Evolutionary conservation across 176 grass and related monocot species (phyloP).

Genomic region (Cenchrus fungigraminus): DNA sequence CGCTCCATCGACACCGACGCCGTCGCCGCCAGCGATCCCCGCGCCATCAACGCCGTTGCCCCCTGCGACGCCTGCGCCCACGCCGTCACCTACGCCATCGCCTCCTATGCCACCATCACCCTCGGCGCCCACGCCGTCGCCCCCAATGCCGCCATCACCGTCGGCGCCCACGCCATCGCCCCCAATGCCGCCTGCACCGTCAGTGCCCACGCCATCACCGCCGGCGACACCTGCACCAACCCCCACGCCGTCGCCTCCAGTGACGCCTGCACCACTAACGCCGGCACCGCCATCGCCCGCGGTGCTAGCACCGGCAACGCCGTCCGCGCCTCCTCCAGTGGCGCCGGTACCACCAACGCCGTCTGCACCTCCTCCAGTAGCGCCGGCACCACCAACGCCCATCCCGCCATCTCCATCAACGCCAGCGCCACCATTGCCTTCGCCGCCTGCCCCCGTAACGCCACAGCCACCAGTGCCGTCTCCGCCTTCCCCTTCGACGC

Average conservation of each 20-base stretch:
- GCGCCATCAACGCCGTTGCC: not conserved
- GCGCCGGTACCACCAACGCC: not conserved
- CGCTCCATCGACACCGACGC: not conserved
- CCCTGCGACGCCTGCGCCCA: not conserved
- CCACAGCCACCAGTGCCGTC: not conserved
- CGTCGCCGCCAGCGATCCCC: not conserved
- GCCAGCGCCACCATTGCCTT: not conserved
- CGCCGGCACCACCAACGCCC: not conserved
- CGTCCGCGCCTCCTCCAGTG: not conserved
- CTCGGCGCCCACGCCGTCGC: not conserved
- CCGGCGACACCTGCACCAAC: conserved; percentile 2
- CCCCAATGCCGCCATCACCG: not conserved
- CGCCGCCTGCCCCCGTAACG: not conserved
- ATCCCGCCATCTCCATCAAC: not conserved
- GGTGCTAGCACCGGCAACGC: not conserved
- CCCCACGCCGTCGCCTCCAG: conserved; percentile 12
- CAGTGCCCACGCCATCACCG: not conserved
- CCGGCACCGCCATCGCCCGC: not conserved
- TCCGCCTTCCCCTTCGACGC: conserved; percentile 3
- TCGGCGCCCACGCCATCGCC: not conserved
- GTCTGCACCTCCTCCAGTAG: not conserved
- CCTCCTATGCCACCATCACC: not conserved
- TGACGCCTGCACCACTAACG: not conserved
- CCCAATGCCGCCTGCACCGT: not conserved
- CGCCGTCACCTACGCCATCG: not conserved